Conservation (phyloP, 768 basidiomycete genomes). For the Leccinum barrowsii region DNA sequence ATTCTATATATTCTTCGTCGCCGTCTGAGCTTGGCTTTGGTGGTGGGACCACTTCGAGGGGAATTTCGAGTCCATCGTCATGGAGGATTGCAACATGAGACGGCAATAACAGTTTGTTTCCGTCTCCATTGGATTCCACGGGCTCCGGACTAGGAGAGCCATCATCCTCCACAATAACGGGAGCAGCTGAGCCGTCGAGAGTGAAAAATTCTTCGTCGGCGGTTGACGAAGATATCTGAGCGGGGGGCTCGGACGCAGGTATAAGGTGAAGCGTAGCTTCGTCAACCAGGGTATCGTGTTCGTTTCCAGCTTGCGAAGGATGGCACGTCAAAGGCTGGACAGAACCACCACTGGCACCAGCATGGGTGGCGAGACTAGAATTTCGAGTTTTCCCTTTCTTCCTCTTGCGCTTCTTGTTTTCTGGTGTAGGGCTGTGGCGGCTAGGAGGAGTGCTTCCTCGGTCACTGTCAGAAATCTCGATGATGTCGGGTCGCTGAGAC, state of each 20-base stretch:
- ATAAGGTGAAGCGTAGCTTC: slow-evolving; percentile 27
- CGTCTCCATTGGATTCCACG: slow-evolving; percentile 17
- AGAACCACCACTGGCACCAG: slow-evolving; percentile 15
- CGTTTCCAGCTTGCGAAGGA: slow-evolving; percentile 13
- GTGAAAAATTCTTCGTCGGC: slow-evolving; percentile 39
- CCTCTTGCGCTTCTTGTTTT: slow-evolving; percentile 24
- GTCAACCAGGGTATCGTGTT: neutral
- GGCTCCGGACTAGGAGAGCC: slow-evolving; percentile 8
- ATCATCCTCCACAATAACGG: slow-evolving; percentile 27
- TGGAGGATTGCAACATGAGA: slow-evolving; percentile 61
- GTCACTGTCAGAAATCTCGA: slow-evolving; percentile 30
- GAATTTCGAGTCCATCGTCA: slow-evolving; percentile 27
- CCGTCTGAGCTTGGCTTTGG: slow-evolving; percentile 44
- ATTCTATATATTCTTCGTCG: slow-evolving; percentile 71
- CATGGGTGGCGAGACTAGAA: slow-evolving; percentile 9
- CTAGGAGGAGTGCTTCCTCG: slow-evolving; percentile 8
- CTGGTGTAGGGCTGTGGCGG: slow-evolving; percentile 6
- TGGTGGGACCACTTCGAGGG: slow-evolving; percentile 46
- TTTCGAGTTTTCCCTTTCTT: slow-evolving; percentile 26
- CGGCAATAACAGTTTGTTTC: slow-evolving; percentile 50
- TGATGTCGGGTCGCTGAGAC: slow-evolving; percentile 26
- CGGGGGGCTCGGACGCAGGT: slow-evolving; percentile 38
- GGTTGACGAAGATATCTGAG: slow-evolving; percentile 16
- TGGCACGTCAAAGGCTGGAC: slow-evolving; percentile 17
- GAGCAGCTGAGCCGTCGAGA: slow-evolving; percentile 45